Evolutionary conservation across 371 early-diverging fungal genomes (phyloP), one percentile per base, ranked within the genome.

Genomic region (Mucor indicus): DNA sequence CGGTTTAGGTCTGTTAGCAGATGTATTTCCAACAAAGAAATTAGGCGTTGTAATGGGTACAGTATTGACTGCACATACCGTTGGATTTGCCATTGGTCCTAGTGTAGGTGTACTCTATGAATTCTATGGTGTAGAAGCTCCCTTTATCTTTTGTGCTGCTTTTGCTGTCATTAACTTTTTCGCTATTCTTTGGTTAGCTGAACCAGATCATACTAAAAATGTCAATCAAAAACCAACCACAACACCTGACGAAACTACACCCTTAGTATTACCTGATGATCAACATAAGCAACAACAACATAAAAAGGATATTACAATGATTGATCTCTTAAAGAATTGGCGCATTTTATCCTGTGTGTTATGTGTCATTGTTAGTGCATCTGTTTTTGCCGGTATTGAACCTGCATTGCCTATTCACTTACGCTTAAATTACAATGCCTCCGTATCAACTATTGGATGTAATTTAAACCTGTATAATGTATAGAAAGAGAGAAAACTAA

Each of bases 41-140:
- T 59, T 91, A 4, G 94, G 91, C 19, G 64, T 75, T 12, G 88
- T 84, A 5, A 90, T 93, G 84, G 87, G 90, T 9, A 77, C 84
- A 2, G 84, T 87, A 0, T 62, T 90, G 45, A 77, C 80, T 2
- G 86, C 85, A 1, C 84, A 87, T 37, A 79, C 89, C 2, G 58
- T 91, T 78, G 94, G 75, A 15, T 81, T 82, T 54, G 74, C 86
- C 24, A 58, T 77, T 35, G 94, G 94, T 2, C 94, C 94, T 0
- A 74, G 86, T 17, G 47, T 89, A 13, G 93, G 93, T 16, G 65
- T 76, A 33, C 62, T 93, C 1, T 90, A 76, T 54, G 77, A 81
- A 27, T 83, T 78, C 30, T 73, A 79, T 38, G 88, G 90, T 17
- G 75, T 78, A 25, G 57, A 64, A 12, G 85, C 86, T 1, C 91